Evolutionary conservation across 257 asterid genomes (phyloP).

Genomic region (Solanum arcanum): DNA sequence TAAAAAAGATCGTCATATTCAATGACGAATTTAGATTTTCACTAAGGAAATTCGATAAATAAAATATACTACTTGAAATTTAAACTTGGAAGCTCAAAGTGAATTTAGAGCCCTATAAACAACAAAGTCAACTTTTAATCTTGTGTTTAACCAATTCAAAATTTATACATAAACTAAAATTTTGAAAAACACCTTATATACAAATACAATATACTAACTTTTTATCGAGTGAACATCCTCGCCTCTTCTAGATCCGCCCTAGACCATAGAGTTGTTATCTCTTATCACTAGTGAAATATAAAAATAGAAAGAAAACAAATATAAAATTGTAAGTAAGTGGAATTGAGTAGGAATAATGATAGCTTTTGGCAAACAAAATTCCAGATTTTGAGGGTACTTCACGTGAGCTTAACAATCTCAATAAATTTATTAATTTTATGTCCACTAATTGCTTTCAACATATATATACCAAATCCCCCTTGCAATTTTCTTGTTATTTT

Average conservation of each 20-base stretch:
- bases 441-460: constrained; percentile 4
- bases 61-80: too few relatives aligned
- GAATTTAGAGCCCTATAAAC: too few relatives aligned
- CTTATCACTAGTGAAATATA: neutral
- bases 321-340: neutral
- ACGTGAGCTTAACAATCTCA: constrained; percentile 18
- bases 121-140: neutral
- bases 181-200: neutral
- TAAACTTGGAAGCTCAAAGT: too few relatives aligned
- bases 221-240: neutral
- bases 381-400: constrained; percentile 33
- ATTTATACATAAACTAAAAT: too few relatives aligned
- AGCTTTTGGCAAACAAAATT: constrained; percentile 17
- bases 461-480: neutral
- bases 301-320: neutral
- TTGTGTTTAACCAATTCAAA: too few relatives aligned
- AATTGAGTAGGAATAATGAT: neutral
- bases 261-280: neutral
- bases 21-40: too few relatives aligned
- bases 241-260: neutral
- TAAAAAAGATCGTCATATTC: too few relatives aligned
- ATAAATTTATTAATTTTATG: neutral
- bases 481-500: neutral
- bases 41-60: neutral
- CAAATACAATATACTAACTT: too few relatives aligned